Evolutionary conservation across 352 stramenopile species (phyloP).

Genomic region (Hyaloperonospora brassicae): DNA sequence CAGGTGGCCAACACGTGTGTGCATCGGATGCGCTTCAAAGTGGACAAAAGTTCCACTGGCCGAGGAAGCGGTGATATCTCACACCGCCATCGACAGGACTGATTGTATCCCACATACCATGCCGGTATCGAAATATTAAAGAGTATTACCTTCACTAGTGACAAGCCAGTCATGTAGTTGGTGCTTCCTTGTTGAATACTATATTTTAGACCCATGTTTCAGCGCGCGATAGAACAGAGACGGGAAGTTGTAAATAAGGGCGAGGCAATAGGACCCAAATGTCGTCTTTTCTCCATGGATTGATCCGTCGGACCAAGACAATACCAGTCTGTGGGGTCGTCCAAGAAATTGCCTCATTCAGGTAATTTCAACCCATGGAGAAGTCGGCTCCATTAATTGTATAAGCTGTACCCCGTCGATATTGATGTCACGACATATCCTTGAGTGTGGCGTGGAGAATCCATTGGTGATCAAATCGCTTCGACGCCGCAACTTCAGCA

Average conservation of each 20-base stretch:
- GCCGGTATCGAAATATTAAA: not conserved
- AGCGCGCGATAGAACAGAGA: no score
- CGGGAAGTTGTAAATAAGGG: not conserved
- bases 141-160: no score
- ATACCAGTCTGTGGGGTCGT: no score
- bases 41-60: no score
- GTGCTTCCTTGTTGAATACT: not conserved
- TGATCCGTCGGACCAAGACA: not conserved
- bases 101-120: not conserved
- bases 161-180: no score
- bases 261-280: not conserved
- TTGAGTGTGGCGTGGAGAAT: not conserved
- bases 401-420: not conserved
- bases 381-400: not conserved
- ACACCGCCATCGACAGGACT: no score
- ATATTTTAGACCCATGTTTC: not conserved
- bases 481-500: no score
- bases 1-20: not conserved
- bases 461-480: no score
- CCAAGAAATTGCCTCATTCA: no score
- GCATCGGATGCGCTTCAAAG: no score
- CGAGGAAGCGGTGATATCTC: no score
- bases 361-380: not conserved
- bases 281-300: no score
- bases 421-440: not conserved